phyloP scores from a whole-genome alignment of 2,329 filamentous ascomycete species.

The Mariannaea elegans region DNA sequence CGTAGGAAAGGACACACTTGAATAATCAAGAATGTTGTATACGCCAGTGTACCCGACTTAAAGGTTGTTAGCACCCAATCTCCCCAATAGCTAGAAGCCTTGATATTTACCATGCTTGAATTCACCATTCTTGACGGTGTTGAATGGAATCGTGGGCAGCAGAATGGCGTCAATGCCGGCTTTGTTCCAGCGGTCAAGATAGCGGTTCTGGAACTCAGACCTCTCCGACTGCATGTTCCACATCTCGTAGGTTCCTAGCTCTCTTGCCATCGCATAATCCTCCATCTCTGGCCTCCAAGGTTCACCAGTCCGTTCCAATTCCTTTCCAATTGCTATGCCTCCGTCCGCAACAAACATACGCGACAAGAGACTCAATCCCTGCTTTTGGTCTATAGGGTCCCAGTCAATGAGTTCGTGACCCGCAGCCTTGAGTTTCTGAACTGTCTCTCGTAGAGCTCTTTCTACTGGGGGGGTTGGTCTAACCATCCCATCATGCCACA shows the following conservation, averaged over 20 bases:
- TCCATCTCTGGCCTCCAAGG: slow-evolving; percentile 52
- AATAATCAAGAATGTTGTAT: slow-evolving; percentile 59
- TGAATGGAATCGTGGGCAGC: slow-evolving; percentile 62
- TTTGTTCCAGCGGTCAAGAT: slow-evolving; percentile 56
- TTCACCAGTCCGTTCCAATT: slow-evolving; percentile 53
- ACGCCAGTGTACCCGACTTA: slow-evolving; percentile 60
- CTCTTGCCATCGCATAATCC: slow-evolving; percentile 43
- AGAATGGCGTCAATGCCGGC: slow-evolving; percentile 69
- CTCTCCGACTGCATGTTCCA: slow-evolving; percentile 59
- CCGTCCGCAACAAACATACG: slow-evolving; percentile 61
- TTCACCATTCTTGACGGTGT: slow-evolving; percentile 51
- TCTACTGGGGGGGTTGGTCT: slow-evolving; percentile 71
- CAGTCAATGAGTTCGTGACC: slow-evolving; percentile 64
- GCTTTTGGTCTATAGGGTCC: slow-evolving; percentile 53
- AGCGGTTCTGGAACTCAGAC: slow-evolving; percentile 55
- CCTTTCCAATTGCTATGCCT: slow-evolving; percentile 49
- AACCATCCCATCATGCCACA: slow-evolving; percentile 73
- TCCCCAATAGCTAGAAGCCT: background rate
- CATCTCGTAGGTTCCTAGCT: slow-evolving; percentile 54
- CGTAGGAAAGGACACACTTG: slow-evolving; percentile 57
- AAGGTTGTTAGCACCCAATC: background rate
- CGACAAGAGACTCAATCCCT: slow-evolving; percentile 48
- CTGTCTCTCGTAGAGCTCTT: slow-evolving; percentile 60
- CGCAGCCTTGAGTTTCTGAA: slow-evolving; percentile 51
- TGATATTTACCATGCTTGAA: slow-evolving; percentile 52